Conservation (phyloP, 495 filamentous ascomycete species). For the Aspergillus egyptiacus region DNA sequence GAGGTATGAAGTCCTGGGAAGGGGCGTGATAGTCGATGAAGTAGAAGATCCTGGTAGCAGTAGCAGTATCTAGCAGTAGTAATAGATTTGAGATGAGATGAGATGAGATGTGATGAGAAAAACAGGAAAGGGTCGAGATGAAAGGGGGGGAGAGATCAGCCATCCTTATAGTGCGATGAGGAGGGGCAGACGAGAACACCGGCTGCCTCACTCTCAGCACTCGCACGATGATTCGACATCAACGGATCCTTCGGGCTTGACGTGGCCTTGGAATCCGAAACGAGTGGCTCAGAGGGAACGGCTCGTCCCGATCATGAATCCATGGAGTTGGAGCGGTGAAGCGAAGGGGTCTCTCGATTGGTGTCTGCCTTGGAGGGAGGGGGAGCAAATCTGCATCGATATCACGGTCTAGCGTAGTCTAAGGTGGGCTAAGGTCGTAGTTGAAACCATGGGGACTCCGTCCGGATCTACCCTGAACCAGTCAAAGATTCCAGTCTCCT, state of each 20-base stretch:
- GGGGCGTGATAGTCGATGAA: slow-evolving; percentile 1
- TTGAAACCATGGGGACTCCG: slow-evolving; percentile 7
- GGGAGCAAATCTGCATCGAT: slow-evolving; percentile 1
- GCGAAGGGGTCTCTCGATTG: neutral
- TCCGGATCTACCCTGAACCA: slow-evolving; percentile 11
- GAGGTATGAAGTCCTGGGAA: slow-evolving; percentile 3
- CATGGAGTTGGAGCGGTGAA: slow-evolving; percentile 6
- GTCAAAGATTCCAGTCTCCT: neutral
- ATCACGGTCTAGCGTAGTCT: no score
- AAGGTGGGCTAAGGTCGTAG: slow-evolving; percentile 10
- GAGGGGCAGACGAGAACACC: slow-evolving; percentile 14
- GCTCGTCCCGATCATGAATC: slow-evolving; percentile 1
- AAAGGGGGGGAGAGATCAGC: slow-evolving; percentile 17
- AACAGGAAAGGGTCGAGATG: slow-evolving; percentile 6
- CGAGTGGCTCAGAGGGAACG: slow-evolving; percentile 5
- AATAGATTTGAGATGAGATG: slow-evolving; percentile 6
- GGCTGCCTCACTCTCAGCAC: slow-evolving; percentile 27
- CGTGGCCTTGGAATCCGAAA: slow-evolving; percentile 16
- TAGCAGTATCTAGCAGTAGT: no score
- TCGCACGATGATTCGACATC: slow-evolving; percentile 20
- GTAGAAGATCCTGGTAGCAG: slow-evolving; percentile 1
- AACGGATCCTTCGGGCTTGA: slow-evolving; percentile 11
- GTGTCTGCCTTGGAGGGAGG: slow-evolving; percentile 1
- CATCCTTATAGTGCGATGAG: slow-evolving; percentile 25
- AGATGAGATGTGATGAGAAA: slow-evolving; percentile 13